Conservation (phyloP, 495 filamentous ascomycete species). For the Penicillium salamii region DNA sequence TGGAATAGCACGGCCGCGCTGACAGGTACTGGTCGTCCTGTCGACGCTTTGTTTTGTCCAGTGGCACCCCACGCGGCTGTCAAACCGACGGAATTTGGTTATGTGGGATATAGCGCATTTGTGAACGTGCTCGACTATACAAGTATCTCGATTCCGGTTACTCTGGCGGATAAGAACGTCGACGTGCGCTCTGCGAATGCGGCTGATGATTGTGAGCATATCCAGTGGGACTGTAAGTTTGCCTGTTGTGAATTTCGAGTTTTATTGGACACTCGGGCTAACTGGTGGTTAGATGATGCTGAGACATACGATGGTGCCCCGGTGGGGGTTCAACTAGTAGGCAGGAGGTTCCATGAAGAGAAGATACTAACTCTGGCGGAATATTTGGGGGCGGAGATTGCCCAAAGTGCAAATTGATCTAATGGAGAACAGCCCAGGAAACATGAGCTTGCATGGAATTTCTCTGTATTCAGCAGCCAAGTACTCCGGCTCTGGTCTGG, state of each 20-base stretch:
- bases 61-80: constrained; percentile 47
- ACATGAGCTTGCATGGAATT: too few species aligned
- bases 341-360: constrained; percentile 51
- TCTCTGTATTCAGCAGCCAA: too few species aligned
- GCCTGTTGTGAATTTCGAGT: neutral
- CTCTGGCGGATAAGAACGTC: constrained; percentile 49
- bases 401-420: neutral
- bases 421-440: neutral
- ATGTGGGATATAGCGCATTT: constrained; percentile 51
- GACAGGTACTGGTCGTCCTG: constrained; percentile 56
- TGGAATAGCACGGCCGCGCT: constrained; percentile 58
- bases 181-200: constrained; percentile 42
- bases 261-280: neutral
- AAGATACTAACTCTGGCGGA: constrained; percentile 47
- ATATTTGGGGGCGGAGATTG: constrained; percentile 28
- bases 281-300: constrained; percentile 43
- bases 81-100: constrained; percentile 42
- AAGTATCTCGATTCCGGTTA: constrained; percentile 56
- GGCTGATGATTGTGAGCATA: constrained; percentile 36
- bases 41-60: constrained; percentile 52
- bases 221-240: constrained; percentile 53
- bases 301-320: constrained; percentile 53
- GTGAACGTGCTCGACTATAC: constrained; percentile 60
- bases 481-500: too few species aligned
- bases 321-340: constrained; percentile 51